Evolutionary conservation across 1,139 yeast species (phyloP).

Genomic region (Arxiozyma slooffiae): DNA sequence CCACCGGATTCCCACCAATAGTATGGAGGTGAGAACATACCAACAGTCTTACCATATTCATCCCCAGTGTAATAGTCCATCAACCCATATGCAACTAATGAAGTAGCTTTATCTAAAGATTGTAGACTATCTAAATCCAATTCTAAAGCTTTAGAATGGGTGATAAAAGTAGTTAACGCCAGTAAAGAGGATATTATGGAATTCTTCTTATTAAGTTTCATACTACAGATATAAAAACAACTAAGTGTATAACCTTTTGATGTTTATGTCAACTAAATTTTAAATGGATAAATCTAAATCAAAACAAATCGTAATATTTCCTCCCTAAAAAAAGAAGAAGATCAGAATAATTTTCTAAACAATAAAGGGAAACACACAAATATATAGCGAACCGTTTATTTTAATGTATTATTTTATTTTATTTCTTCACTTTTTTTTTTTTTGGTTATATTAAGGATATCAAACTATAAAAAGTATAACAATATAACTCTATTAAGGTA

Average conservation of each 20-base stretch:
- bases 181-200: constrained; percentile 3
- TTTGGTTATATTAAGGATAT: neutral
- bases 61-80: constrained; percentile 78
- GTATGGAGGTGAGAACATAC: constrained; percentile 78
- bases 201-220: neutral
- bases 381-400: no score
- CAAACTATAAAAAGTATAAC: neutral
- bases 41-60: constrained; percentile 63
- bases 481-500: neutral
- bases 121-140: constrained; percentile 32
- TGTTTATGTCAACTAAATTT: no score
- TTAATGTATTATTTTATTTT: no score
- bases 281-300: neutral
- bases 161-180: neutral
- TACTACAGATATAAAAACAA: neutral
- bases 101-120: constrained; percentile 43
- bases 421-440: no score
- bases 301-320: neutral
- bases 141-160: constrained; percentile 22
- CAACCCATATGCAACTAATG: constrained; percentile 57
- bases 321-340: neutral
- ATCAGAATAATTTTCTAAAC: neutral
- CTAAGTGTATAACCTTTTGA: neutral
- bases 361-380: no score
- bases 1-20: constrained; percentile 99